A percentile compares a stretch with the other conserved stretches of the same genome.
Conservation (phyloP, 2,329 filamentous ascomycete species). For the Scopulariopsis brevicaulis region DNA sequence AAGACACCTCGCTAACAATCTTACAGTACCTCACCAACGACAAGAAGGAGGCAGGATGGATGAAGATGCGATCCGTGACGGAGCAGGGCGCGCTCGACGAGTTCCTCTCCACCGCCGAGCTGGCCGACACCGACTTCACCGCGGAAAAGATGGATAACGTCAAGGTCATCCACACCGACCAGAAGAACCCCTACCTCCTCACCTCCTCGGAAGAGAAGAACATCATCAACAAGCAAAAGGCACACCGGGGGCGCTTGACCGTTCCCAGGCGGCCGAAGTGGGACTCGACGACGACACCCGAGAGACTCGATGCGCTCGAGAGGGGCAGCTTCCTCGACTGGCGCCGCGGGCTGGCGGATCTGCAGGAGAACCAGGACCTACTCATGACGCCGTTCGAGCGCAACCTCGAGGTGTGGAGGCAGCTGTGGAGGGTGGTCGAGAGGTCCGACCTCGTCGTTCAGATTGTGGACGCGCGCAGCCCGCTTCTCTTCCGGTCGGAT, state of each 20-base stretch:
- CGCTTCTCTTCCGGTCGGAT: constrained; percentile 84
- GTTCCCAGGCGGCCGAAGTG: constrained; percentile 84
- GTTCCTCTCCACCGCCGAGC: constrained; percentile 87
- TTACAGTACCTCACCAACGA: constrained; percentile 77
- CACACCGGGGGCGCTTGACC: constrained; percentile 68
- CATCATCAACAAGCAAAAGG: constrained; percentile 68
- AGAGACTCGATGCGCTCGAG: constrained; percentile 70
- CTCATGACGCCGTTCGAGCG: constrained; percentile 97
- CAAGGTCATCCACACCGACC: constrained; percentile 95
- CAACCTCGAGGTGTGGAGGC: constrained; percentile 95
- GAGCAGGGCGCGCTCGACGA: constrained; percentile 95
- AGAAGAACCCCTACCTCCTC: constrained; percentile 89
- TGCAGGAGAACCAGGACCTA: constrained; percentile 88
- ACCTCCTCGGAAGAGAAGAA: constrained; percentile 74
- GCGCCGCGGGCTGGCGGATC: constrained; percentile 79
- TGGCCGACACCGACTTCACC: constrained; percentile 97
- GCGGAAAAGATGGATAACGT: constrained; percentile 98
- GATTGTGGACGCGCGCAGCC: constrained; percentile 95
- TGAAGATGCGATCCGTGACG: constrained; percentile 98
- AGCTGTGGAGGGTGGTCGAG: constrained; percentile 96
- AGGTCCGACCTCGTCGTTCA: constrained; percentile 91
- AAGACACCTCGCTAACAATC: constrained; percentile 10
- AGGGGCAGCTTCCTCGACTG: constrained; percentile 74
- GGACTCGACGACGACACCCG: constrained; percentile 74
- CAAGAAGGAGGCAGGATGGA: constrained; percentile 84